Evolutionary conservation across 805 yeast genomes (phyloP).

Genomic region (Candida nitratophila): DNA sequence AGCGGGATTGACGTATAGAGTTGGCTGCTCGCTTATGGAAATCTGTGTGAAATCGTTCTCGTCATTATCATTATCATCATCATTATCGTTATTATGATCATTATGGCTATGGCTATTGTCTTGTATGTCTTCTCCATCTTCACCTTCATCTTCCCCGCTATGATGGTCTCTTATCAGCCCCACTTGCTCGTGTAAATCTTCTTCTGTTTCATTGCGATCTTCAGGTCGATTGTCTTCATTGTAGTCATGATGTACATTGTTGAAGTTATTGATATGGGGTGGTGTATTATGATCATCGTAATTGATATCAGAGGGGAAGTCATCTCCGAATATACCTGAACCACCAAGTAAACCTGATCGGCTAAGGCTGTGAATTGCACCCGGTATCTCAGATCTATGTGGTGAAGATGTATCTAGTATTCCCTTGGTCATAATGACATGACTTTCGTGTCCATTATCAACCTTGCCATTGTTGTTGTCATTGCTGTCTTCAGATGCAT

Average conservation of each 20-base stretch:
- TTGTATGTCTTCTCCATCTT: background rate
- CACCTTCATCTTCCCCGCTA: constrained; percentile 1
- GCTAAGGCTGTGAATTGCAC: background rate
- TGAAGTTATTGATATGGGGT: background rate
- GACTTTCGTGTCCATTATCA: background rate
- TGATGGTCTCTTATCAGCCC: background rate
- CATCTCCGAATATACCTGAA: background rate
- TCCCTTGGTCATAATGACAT: background rate
- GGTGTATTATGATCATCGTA: background rate
- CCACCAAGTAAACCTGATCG: background rate
- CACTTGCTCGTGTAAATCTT: background rate
- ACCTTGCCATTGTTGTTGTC: no score
- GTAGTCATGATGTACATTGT: no score
- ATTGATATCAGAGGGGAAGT: background rate
- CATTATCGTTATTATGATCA: no score
- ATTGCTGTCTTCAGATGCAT: background rate
- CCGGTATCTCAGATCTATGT: background rate
- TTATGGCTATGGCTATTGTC: no score
- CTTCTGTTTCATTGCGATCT: background rate
- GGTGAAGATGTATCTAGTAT: background rate
- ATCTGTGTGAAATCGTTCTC: constrained; percentile 5
- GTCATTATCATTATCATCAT: constrained; percentile 1
- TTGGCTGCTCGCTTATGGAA: constrained; percentile 10
- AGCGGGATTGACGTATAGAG: constrained; percentile 11
- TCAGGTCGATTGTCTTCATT: background rate